Evolutionary conservation across 2,329 filamentous ascomycete species (phyloP), one percentile per base, ranked within the genome.

Genomic region (Blastomyces emzantsi): DNA sequence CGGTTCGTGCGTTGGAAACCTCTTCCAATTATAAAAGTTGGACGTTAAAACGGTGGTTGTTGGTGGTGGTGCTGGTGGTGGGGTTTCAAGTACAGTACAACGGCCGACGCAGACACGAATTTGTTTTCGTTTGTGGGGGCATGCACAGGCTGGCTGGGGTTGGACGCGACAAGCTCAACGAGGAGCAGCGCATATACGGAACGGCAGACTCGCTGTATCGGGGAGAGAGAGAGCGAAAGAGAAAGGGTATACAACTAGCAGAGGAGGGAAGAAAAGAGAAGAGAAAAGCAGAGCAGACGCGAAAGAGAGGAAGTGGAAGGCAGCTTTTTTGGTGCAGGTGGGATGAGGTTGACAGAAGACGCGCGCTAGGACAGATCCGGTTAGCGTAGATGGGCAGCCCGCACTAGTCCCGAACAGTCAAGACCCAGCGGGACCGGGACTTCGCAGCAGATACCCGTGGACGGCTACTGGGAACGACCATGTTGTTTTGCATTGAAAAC

Each of bases 111-210:
- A 60, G 41, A 25, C 30, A 30, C 41, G 28, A 30, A 33, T 30
- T 60, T 49, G 25, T 51, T 51, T 47, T 60, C 13, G 47, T 49
- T 47, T 60, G 33, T 33, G 36, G 52, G 52, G 52, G 52, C 28
- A n/a, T n/a, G 36, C 25, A 55, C 28, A 36, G 43, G 47, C 30
- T 22, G 28, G 51, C n/a, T 22, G 54, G 54, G 54, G 41, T 55
- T 55, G 15, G 52, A 9, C 54, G 54, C 30, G 33, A 25, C 33
- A 36, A 39, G 28, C 33, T 39, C 33, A 57, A n/a, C 41, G 54
- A 17, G 19, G 54, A 39, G 33, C n/a, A 41, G 33, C 22, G 33
- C 54, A 57, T 41, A 41, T 19, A 57, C n/a, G 30, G 9, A 55
- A 54, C 28, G 8, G 28, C 11, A 25, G n/a, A 33, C 19, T 15